These are phyloP conservation scores for Penicillium sp. DNA, from an alignment of 2,329 filamentous ascomycete genomes.

Conservation along the genomic window DNA sequence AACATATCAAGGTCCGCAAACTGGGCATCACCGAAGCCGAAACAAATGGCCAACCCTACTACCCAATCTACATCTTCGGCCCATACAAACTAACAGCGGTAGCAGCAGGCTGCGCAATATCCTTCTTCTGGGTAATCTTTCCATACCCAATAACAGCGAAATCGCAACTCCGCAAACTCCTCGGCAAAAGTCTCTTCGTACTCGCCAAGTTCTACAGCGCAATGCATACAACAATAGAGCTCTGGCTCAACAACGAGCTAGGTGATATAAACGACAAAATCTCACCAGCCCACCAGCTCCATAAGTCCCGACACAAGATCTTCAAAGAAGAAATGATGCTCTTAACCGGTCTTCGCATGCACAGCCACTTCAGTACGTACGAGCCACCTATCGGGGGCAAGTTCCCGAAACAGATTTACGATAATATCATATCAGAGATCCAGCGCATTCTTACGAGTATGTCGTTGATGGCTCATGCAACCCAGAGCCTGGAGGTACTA, in stretches of 20 bases:
- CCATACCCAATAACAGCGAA: slow-evolving; percentile 71
- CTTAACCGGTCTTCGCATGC: slow-evolving; percentile 59
- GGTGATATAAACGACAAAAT: slow-evolving; percentile 18
- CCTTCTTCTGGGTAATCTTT: slow-evolving; percentile 75
- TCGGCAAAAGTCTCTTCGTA: slow-evolving; percentile 67
- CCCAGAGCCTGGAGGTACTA: slow-evolving; percentile 49
- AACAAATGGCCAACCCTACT: slow-evolving; percentile 64
- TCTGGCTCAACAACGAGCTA: slow-evolving; percentile 60
- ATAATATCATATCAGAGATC: slow-evolving; percentile 59
- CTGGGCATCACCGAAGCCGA: slow-evolving; percentile 53
- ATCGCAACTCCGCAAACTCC: slow-evolving; percentile 63
- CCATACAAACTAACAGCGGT: slow-evolving; percentile 70
- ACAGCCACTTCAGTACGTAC: slow-evolving; percentile 65
- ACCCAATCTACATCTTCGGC: slow-evolving; percentile 68
- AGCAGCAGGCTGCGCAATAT: slow-evolving; percentile 63
- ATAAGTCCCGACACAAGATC: slow-evolving; percentile 56
- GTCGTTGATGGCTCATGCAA: slow-evolving; percentile 63
- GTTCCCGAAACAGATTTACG: slow-evolving; percentile 65
- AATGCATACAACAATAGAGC: slow-evolving; percentile 65
- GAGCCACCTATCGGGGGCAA: slow-evolving; percentile 71
- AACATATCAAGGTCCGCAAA: slow-evolving; percentile 44
- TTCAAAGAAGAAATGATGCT: slow-evolving; percentile 66
- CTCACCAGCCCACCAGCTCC: slow-evolving; percentile 41
- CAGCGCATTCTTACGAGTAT: slow-evolving; percentile 60
- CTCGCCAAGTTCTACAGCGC: slow-evolving; percentile 72